Conservation (phyloP, 441 rosid genomes). For the Adansonia grandidieri region DNA sequence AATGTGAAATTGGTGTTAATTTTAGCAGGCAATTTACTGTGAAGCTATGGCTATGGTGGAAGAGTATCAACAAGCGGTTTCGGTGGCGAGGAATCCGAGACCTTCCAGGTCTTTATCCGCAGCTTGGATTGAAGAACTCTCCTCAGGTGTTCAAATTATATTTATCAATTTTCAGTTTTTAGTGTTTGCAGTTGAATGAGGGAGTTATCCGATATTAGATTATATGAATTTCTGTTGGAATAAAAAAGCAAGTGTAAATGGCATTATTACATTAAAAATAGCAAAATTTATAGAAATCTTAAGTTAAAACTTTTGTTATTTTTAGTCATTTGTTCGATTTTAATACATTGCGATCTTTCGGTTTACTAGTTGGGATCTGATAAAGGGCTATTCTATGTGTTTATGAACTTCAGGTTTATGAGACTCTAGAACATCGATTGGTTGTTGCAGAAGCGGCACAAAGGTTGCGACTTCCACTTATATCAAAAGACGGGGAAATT, state of each 20-base stretch:
- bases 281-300: too few relatives aligned
- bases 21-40: constrained; percentile 69
- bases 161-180: neutral
- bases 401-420: constrained; percentile 60
- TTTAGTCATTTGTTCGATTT: neutral
- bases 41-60: constrained; percentile 92
- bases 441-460: constrained; percentile 97
- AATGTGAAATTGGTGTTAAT: neutral
- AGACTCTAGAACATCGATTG: constrained; percentile 81
- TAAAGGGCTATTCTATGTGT: neutral
- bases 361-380: neutral
- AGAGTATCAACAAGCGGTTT: constrained; percentile 85
- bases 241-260: neutral
- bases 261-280: too few relatives aligned
- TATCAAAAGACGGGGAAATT: constrained; percentile 88
- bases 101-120: constrained; percentile 63
- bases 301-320: neutral
- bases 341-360: neutral
- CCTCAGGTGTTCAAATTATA: constrained; percentile 60
- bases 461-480: constrained; percentile 87
- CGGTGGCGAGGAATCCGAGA: constrained; percentile 71
- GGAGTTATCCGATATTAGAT: neutral
- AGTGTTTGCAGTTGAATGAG: neutral
- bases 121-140: constrained; percentile 71
- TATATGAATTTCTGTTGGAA: constrained; percentile 2